Percentiles rank a stretch among this genome's conserved stretches.
Conservation (phyloP, 1,139 yeast genomes). For the Wickerhamiella pararugosa region DNA sequence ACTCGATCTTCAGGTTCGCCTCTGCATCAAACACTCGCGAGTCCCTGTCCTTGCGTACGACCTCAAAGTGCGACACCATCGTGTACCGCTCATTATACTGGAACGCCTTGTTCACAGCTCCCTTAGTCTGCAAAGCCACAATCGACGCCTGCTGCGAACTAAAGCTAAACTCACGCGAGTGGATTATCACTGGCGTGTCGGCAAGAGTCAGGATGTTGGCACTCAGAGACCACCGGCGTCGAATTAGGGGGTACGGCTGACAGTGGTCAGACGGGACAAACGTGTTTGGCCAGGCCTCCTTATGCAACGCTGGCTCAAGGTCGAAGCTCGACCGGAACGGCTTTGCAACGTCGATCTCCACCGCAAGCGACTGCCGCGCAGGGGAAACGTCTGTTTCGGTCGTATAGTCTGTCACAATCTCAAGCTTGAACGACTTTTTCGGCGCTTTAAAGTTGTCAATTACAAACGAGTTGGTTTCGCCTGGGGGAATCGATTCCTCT, state of each 20-base stretch:
- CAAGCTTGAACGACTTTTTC: slow-evolving; percentile 14
- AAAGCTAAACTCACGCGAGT: slow-evolving; percentile 6
- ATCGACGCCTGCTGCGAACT: slow-evolving; percentile 11
- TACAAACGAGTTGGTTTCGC: neutral
- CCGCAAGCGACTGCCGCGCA: slow-evolving; percentile 17
- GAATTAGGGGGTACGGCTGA: slow-evolving; percentile 17
- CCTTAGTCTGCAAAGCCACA: slow-evolving; percentile 9
- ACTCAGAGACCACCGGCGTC: slow-evolving; percentile 21
- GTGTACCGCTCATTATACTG: slow-evolving; percentile 19
- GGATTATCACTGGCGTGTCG: slow-evolving; percentile 13
- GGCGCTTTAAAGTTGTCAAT: slow-evolving; percentile 9
- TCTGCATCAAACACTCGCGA: slow-evolving; percentile 22
- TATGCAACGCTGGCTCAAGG: slow-evolving; percentile 21
- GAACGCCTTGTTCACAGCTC: slow-evolving; percentile 9
- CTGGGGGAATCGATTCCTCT: neutral
- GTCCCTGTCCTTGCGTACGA: slow-evolving; percentile 17
- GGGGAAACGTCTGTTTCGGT: slow-evolving; percentile 17
- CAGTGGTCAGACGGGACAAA: slow-evolving; percentile 19
- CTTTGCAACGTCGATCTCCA: slow-evolving; percentile 19
- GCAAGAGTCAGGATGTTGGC: slow-evolving; percentile 18
- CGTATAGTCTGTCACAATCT: slow-evolving; percentile 18
- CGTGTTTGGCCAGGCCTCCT: slow-evolving; percentile 24
- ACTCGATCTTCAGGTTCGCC: slow-evolving; percentile 19
- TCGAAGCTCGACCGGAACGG: slow-evolving; percentile 25
- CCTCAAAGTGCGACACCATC: slow-evolving; percentile 18